A percentile compares a stretch with the other conserved stretches of the same genome.
Conservation (phyloP, 768 basidiomycete genomes). For the Mrakia gelida region DNA sequence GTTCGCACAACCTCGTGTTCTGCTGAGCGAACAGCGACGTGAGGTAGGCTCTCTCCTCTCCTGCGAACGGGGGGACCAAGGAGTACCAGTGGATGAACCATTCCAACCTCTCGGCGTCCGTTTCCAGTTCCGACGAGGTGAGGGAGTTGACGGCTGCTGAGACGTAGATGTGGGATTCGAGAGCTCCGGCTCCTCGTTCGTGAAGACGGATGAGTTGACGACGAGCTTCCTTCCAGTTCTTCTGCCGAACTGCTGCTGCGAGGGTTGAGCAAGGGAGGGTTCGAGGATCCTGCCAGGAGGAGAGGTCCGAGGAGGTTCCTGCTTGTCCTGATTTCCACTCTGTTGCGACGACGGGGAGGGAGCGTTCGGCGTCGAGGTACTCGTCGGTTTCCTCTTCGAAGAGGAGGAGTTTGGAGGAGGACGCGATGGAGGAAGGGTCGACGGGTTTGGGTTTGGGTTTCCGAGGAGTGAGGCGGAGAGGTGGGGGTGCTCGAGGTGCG, state of each 20-base stretch:
- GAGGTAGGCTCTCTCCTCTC: background rate
- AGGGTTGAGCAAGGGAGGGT: background rate
- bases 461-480: background rate
- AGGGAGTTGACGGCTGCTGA: conserved; percentile 7
- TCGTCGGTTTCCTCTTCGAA: conserved; percentile 3
- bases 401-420: background rate
- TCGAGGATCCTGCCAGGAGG: background rate
- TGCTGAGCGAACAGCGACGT: background rate
- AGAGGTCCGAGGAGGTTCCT: no score
- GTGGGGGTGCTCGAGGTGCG: background rate
- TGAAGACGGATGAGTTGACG: conserved; percentile 1
- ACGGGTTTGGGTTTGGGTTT: background rate
- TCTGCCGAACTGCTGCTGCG: background rate
- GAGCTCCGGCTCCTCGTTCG: background rate
- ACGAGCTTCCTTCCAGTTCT: background rate
- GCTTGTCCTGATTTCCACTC: background rate
- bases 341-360: background rate
- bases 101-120: conserved; percentile 16
- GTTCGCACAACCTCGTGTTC: conserved; percentile 8
- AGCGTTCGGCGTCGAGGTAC: background rate
- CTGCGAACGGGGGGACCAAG: background rate
- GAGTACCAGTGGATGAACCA: conserved; percentile 30
- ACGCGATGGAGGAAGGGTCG: background rate
- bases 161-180: conserved; percentile 12
- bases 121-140: background rate